A percentile compares a stretch with the other conserved stretches of the same genome.
Conservation (phyloP, 2,329 filamentous ascomycete genomes). For the Fusarium drepaniforme region DNA sequence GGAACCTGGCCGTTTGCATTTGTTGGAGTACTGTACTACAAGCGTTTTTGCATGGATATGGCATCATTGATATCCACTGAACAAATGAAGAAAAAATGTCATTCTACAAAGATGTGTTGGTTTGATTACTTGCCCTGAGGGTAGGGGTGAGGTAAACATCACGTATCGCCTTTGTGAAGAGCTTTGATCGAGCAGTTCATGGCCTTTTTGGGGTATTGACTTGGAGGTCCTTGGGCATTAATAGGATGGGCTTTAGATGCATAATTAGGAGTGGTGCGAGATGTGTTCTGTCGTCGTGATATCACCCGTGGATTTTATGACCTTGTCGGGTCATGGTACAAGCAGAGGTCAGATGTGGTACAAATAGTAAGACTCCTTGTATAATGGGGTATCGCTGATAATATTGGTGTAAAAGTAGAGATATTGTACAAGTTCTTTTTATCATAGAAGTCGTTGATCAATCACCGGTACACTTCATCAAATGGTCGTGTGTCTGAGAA, state of each 20-base stretch:
- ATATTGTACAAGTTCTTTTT: slow-evolving; percentile 40
- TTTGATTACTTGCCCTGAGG: too few relatives aligned
- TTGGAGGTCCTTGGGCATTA: too few relatives aligned
- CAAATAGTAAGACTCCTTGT: neutral
- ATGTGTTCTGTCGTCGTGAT: neutral
- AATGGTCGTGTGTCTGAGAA: slow-evolving; percentile 95
- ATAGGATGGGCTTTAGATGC: neutral
- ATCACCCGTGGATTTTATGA: neutral
- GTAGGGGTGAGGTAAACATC: too few relatives aligned
- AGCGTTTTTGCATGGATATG: slow-evolving; percentile 31
- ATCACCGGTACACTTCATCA: slow-evolving; percentile 91
- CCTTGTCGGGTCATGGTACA: neutral
- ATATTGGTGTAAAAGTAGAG: slow-evolving; percentile 34
- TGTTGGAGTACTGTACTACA: slow-evolving; percentile 41
- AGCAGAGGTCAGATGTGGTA: neutral
- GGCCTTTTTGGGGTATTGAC: too few relatives aligned
- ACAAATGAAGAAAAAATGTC: slow-evolving; percentile 25
- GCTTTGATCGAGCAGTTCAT: too few relatives aligned
- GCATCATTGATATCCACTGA: slow-evolving; percentile 27
- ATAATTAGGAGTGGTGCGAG: neutral
- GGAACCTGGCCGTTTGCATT: slow-evolving; percentile 45
- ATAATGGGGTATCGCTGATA: slow-evolving; percentile 43
- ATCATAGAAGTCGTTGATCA: slow-evolving; percentile 7
- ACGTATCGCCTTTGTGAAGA: too few relatives aligned
- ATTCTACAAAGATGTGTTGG: too few relatives aligned